Conservation (phyloP, 306 rosid species). For the Rosa rugosa region DNA sequence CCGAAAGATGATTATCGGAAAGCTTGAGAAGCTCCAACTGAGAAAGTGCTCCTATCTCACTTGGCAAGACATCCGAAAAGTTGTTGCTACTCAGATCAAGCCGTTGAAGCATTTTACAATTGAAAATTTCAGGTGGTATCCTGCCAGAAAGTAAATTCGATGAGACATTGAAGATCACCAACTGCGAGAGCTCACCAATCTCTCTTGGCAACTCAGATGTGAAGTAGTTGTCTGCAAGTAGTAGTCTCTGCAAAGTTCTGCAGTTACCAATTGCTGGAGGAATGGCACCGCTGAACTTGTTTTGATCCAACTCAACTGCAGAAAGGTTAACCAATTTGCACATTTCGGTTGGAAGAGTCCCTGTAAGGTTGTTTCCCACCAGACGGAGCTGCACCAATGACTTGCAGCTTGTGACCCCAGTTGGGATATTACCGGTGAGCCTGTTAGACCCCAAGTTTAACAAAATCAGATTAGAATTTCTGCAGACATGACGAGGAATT, state of each 20-base stretch:
- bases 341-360: slow-evolving; percentile 55
- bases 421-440: slow-evolving; percentile 64
- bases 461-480: slow-evolving; percentile 45
- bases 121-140: slow-evolving; percentile 58
- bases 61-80: slow-evolving; percentile 55
- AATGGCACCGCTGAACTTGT: slow-evolving; percentile 72
- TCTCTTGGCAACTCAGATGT: slow-evolving; percentile 69
- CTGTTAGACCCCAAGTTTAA: slow-evolving; percentile 60
- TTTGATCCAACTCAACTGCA: slow-evolving; percentile 65
- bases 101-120: slow-evolving; percentile 67
- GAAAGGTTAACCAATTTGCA: slow-evolving; percentile 66
- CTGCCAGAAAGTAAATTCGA: slow-evolving; percentile 64
- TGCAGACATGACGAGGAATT: slow-evolving; percentile 71
- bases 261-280: slow-evolving; percentile 61
- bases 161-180: slow-evolving; percentile 81
- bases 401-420: slow-evolving; percentile 56
- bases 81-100: slow-evolving; percentile 72
- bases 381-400: slow-evolving; percentile 64
- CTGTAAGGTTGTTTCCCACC: slow-evolving; percentile 59
- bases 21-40: slow-evolving; percentile 81
- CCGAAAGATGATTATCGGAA: slow-evolving; percentile 61
- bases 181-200: slow-evolving; percentile 64
- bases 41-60: slow-evolving; percentile 61
- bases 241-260: slow-evolving; percentile 69
- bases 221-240: slow-evolving; percentile 63